Percentiles rank a stretch among this genome's conserved stretches.
These are phyloP conservation scores for Zygosaccharomyces siamensis DNA, from an alignment of 805 yeast genomes.

Conservation along the genomic window DNA sequence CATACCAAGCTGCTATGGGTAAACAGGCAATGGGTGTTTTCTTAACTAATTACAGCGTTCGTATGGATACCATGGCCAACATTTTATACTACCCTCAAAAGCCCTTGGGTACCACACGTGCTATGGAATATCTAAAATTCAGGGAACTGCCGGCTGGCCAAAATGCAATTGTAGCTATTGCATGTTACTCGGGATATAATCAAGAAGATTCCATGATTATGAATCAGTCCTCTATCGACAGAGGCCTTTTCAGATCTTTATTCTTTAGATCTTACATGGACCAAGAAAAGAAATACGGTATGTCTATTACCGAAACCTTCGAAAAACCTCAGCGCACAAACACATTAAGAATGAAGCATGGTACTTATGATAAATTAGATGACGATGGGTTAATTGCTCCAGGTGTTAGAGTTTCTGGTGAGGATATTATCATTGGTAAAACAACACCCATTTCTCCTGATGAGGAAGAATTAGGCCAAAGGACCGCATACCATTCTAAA, in stretches of 20 bases:
- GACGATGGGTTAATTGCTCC: slow-evolving; percentile 98
- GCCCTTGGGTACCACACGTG: slow-evolving; percentile 94
- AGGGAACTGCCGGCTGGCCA: slow-evolving; percentile 99
- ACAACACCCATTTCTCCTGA: slow-evolving; percentile 99
- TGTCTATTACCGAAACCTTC: slow-evolving; percentile 95
- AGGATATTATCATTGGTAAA: slow-evolving; percentile 96
- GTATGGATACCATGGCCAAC: slow-evolving; percentile 99
- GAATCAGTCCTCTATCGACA: slow-evolving; percentile 96
- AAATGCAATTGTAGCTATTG: slow-evolving; percentile 96
- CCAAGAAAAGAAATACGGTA: slow-evolving; percentile 96
- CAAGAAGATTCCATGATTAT: slow-evolving; percentile 99
- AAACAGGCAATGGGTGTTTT: slow-evolving; percentile 99
- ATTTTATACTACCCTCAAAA: slow-evolving; percentile 96
- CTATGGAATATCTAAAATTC: slow-evolving; percentile 96
- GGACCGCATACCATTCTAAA: slow-evolving; percentile 96
- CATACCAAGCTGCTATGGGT: slow-evolving; percentile 99
- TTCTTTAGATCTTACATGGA: slow-evolving; percentile 98
- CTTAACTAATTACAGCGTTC: slow-evolving; percentile 87
- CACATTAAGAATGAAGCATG: slow-evolving; percentile 92
- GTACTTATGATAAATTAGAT: slow-evolving; percentile 95
- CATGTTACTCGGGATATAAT: slow-evolving; percentile 97
- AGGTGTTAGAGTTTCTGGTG: slow-evolving; percentile 98
- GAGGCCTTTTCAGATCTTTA: slow-evolving; percentile 92
- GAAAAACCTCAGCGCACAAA: slow-evolving; percentile 95
- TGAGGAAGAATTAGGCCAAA: slow-evolving; percentile 96